Evolutionary conservation across 768 basidiomycete genomes (phyloP).

Genomic region (Tremella fuciformis): DNA sequence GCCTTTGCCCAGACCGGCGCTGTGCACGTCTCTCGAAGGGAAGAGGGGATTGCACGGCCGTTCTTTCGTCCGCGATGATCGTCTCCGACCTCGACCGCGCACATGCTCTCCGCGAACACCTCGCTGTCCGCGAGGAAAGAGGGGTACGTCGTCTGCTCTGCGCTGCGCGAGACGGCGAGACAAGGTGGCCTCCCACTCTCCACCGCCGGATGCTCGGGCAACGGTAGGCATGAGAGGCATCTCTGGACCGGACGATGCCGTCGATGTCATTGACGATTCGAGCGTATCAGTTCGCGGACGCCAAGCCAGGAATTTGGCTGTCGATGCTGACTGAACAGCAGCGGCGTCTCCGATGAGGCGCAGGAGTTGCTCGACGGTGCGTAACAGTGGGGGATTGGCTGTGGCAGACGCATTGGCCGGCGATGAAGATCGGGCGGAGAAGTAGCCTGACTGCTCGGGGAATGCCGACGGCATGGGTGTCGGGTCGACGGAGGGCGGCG

Average conservation of each 20-base stretch:
- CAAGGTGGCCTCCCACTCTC: constrained; percentile 45
- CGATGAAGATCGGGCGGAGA: constrained; percentile 1
- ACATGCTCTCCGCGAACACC: neutral
- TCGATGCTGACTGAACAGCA: neutral
- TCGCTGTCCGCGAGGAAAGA: neutral
- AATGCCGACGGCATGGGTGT: neutral
- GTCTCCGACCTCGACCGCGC: neutral
- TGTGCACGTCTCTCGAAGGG: neutral
- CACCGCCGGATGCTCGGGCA: constrained; percentile 35
- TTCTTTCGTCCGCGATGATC: constrained; percentile 1
- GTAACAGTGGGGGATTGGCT: neutral
- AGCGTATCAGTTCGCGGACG: constrained; percentile 11
- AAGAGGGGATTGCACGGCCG: constrained; percentile 3
- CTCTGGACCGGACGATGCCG: constrained; percentile 10
- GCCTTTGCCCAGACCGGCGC: neutral
- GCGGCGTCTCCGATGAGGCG: neutral
- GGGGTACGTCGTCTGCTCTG: constrained; percentile 19
- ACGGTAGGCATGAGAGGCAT: constrained; percentile 36
- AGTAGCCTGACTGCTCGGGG: constrained; percentile 7
- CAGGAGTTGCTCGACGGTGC: constrained; percentile 5
- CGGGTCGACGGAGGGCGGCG: neutral
- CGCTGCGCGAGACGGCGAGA: constrained; percentile 37
- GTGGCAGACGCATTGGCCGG: neutral
- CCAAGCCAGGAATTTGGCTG: constrained; percentile 19
- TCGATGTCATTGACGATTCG: constrained; percentile 12